Evolutionary conservation across 2,329 filamentous ascomycete genomes (phyloP).

Genomic region (Diplocarpon mali): DNA sequence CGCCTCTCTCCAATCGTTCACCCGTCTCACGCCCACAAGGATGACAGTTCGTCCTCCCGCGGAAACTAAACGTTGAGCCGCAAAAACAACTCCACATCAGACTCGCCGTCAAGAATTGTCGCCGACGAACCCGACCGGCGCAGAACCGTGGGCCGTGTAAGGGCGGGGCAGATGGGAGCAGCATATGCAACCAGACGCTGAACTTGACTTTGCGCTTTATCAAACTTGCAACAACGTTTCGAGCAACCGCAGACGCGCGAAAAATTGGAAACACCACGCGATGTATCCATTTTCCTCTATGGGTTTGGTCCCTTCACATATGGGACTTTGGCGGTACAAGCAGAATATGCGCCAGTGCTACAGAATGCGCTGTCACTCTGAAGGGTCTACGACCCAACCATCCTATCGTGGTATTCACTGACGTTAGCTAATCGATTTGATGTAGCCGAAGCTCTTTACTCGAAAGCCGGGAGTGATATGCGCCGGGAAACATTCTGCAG

Average conservation of each 20-base stretch:
- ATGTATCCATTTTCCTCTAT: background rate
- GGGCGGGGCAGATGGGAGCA: conserved; percentile 1
- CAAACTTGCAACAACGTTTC: conserved; percentile 1
- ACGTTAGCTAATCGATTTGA: conserved; percentile 15
- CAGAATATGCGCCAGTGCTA: conserved; percentile 14
- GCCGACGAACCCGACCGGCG: conserved; percentile 5
- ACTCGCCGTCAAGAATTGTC: conserved; percentile 4
- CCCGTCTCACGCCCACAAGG: conserved; percentile 13
- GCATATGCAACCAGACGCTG: conserved; percentile 11
- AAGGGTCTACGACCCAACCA: conserved; percentile 9
- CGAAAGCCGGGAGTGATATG: no score
- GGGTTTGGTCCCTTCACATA: conserved; percentile 14
- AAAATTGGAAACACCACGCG: background rate
- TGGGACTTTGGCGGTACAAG: conserved; percentile 14
- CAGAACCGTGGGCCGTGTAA: conserved; percentile 9
- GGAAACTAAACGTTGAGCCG: conserved; percentile 14
- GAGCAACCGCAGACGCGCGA: background rate
- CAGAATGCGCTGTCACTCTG: conserved; percentile 23
- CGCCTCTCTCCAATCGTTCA: conserved; percentile 13
- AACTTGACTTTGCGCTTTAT: conserved; percentile 11
- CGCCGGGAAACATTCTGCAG: background rate
- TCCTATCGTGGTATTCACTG: conserved; percentile 11
- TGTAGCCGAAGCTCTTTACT: no score
- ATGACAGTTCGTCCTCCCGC: conserved; percentile 11
- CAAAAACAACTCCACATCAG: conserved; percentile 6